phyloP scores from a whole-genome alignment of 495 filamentous ascomycete species.

The Viridothelium virens region DNA sequence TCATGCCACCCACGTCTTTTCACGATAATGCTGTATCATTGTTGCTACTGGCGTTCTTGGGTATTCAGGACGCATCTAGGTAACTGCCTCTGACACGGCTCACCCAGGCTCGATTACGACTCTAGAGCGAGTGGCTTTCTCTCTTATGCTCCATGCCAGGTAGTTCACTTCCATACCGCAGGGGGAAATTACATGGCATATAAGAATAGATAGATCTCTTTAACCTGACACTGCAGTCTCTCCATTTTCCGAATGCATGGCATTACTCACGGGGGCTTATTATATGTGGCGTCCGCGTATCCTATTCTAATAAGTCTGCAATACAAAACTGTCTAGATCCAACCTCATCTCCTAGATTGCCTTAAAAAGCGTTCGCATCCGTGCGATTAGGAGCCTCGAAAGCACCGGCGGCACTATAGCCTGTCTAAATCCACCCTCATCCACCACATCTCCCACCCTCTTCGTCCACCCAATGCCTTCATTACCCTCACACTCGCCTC shows the following conservation, averaged over 20 bases:
- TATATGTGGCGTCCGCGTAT: background rate
- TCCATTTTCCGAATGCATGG: background rate
- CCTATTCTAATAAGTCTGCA: background rate
- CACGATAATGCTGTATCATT: constrained; percentile 4
- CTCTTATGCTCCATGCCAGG: background rate
- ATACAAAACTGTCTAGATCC: background rate
- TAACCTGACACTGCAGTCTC: background rate
- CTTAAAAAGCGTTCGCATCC: background rate
- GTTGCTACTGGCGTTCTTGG: constrained; percentile 5
- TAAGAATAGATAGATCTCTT: constrained; percentile 10
- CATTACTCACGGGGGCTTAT: background rate
- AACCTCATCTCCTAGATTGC: background rate
- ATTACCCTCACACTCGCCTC: constrained; percentile 29
- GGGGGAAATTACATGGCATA: constrained; percentile 9
- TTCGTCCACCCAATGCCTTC: constrained; percentile 30
- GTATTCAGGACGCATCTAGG: constrained; percentile 2
- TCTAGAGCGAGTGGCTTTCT: background rate
- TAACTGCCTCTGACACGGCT: background rate
- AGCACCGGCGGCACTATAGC: background rate
- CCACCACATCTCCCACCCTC: constrained; percentile 33
- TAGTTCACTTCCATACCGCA: background rate
- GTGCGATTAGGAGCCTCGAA: too few relatives aligned
- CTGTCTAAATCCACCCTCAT: constrained; percentile 27
- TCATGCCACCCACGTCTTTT: background rate
- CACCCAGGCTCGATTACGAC: background rate